Conservation (phyloP, 2,329 filamentous ascomycete species). For the Huntiella omanensis region DNA sequence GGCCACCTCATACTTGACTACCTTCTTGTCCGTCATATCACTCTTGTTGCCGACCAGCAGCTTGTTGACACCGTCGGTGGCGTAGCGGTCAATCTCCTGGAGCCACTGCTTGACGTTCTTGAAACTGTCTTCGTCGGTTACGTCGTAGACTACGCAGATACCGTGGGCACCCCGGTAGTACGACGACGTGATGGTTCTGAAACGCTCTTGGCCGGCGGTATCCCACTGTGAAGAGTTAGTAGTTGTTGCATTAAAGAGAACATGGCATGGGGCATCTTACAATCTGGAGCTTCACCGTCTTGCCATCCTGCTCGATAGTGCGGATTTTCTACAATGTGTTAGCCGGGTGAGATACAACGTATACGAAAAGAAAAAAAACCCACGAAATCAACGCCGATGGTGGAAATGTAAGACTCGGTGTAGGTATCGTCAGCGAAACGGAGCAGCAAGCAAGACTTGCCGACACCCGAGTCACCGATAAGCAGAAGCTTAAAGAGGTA, state of each 20-base stretch:
- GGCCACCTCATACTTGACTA: conserved; percentile 96
- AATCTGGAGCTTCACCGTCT: conserved; percentile 99
- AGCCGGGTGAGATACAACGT: background rate
- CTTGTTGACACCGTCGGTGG: conserved; percentile 99
- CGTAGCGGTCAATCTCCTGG: conserved; percentile 97
- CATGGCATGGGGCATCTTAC: conserved; percentile 32
- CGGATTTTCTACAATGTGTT: conserved; percentile 67
- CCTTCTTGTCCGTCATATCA: conserved; percentile 99
- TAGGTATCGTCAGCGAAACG: conserved; percentile 98
- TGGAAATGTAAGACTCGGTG: conserved; percentile 99
- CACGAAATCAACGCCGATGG: conserved; percentile 98
- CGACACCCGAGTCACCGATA: conserved; percentile 99
- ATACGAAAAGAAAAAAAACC: conserved; percentile 20
- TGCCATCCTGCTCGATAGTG: conserved; percentile 97
- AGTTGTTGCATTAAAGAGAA: background rate
- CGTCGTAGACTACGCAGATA: conserved; percentile 99
- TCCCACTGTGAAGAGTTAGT: conserved; percentile 54
- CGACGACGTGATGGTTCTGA: conserved; percentile 98
- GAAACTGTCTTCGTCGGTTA: conserved; percentile 99
- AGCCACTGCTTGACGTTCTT: conserved; percentile 99
- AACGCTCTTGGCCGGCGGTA: conserved; percentile 95
- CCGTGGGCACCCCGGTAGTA: conserved; percentile 99
- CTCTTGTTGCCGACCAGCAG: conserved; percentile 99
- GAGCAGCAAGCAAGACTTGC: conserved; percentile 96
- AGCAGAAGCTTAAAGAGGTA: conserved; percentile 99